Percentiles rank a stretch among this genome's conserved stretches.
phyloP scores from a whole-genome alignment of 179 eudicot genomes.

The Camellia oleifera region DNA sequence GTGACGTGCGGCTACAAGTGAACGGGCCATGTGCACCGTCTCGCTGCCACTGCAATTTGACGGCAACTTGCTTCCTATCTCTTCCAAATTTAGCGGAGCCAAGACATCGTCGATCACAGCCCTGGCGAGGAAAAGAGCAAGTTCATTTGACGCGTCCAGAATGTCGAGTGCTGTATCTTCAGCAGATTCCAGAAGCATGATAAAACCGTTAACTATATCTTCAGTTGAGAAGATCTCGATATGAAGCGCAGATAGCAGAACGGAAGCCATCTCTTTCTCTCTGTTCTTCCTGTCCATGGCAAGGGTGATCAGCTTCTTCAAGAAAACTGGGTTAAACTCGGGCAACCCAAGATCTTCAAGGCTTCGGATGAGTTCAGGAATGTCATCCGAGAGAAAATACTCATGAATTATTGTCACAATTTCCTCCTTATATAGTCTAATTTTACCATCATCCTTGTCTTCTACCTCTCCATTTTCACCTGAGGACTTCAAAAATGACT shows the following conservation, averaged over 20 bases:
- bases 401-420: constrained; percentile 82
- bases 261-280: constrained; percentile 99
- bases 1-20: constrained; percentile 82
- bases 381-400: constrained; percentile 92
- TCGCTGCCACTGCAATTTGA: constrained; percentile 75
- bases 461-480: constrained; percentile 41
- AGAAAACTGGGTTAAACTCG: constrained; percentile 66
- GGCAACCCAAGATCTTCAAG: constrained; percentile 82
- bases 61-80: constrained; percentile 60
- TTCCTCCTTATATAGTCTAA: constrained; percentile 76
- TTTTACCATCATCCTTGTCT: constrained; percentile 48
- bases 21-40: constrained; percentile 79
- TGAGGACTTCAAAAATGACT: constrained; percentile 41
- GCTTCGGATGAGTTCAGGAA: constrained; percentile 88
- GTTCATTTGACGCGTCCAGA: constrained; percentile 87
- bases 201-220: constrained; percentile 85
- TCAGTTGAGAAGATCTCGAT: constrained; percentile 89
- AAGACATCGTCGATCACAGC: constrained; percentile 92
- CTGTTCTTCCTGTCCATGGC: constrained; percentile 95
- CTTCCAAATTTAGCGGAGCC: constrained; percentile 83
- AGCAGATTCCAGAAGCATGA: constrained; percentile 83
- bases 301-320: constrained; percentile 82
- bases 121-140: constrained; percentile 83
- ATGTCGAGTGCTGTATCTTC: constrained; percentile 95
- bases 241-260: constrained; percentile 82